Conservation (phyloP, 73 alveolate genomes). For the Diophrys sp. region DNA sequence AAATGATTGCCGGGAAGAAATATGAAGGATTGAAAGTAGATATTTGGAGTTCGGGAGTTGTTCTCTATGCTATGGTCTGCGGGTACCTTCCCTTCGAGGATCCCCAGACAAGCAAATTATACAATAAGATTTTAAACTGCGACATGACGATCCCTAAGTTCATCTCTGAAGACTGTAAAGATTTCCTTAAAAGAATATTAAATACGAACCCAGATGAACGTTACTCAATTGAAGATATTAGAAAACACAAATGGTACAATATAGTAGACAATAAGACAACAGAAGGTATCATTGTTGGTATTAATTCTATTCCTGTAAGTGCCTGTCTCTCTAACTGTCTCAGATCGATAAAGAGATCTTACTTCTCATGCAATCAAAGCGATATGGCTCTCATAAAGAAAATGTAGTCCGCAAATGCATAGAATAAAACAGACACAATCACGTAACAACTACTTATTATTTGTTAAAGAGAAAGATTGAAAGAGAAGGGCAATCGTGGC, state of each 20-base stretch:
- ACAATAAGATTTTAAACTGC: constrained; percentile 61
- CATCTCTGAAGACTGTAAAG: constrained; percentile 56
- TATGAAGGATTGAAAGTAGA: constrained; percentile 65
- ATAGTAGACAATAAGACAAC: constrained; percentile 8
- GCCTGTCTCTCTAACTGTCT: neutral
- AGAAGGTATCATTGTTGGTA: constrained; percentile 79
- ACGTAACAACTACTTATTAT: constrained; percentile 80
- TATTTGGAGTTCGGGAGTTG: constrained; percentile 80
- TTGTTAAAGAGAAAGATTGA: constrained; percentile 56
- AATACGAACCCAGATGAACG: constrained; percentile 87
- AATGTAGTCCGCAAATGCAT: constrained; percentile 31
- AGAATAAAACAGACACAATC: constrained; percentile 64
- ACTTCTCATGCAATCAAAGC: constrained; percentile 16
- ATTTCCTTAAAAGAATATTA: constrained; percentile 64
- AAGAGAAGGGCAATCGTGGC: constrained; percentile 6
- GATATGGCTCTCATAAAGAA: constrained; percentile 43
- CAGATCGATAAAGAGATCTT: neutral
- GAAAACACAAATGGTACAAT: constrained; percentile 85
- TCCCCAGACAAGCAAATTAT: constrained; percentile 67
- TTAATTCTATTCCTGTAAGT: constrained; percentile 73
- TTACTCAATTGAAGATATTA: constrained; percentile 71
- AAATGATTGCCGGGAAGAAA: constrained; percentile 74
- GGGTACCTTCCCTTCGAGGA: constrained; percentile 83
- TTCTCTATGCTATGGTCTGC: constrained; percentile 78
- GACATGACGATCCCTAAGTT: constrained; percentile 61